Evolutionary conservation across 441 rosid genomes (phyloP).

Genomic region (Eruca vesicaria): DNA sequence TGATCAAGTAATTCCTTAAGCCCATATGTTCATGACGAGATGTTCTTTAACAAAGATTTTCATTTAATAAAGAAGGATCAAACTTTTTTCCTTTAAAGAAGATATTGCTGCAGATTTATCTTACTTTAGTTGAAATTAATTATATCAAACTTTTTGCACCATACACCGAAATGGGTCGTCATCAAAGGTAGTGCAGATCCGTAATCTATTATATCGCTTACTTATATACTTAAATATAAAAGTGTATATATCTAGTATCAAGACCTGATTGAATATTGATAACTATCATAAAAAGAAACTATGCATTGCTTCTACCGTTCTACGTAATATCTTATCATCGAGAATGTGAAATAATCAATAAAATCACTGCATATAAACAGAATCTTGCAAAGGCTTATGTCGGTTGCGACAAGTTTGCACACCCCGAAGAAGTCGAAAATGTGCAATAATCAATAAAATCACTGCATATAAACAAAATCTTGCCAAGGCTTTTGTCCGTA

Average conservation of each 20-base stretch:
- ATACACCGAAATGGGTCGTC: constrained; percentile 31
- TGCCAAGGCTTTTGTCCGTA: too few relatives aligned
- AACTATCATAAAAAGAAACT: too few relatives aligned
- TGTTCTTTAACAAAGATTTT: constrained; percentile 22
- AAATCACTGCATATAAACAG: constrained; percentile 21
- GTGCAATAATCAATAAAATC: too few relatives aligned
- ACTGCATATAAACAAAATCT: too few relatives aligned
- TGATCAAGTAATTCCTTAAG: not conserved
- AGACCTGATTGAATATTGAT: too few relatives aligned
- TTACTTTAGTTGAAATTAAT: constrained; percentile 23
- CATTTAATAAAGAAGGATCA: constrained; percentile 14
- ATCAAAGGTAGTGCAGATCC: constrained; percentile 38
- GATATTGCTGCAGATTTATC: constrained; percentile 23
- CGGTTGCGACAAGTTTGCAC: too few relatives aligned
- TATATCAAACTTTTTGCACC: constrained; percentile 28
- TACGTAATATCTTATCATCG: too few relatives aligned
- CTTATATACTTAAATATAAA: too few relatives aligned
- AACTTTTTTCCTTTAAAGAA: constrained; percentile 24
- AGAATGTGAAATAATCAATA: not conserved
- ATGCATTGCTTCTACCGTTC: too few relatives aligned
- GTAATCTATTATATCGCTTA: constrained; percentile 29
- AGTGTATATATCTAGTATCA: too few relatives aligned
- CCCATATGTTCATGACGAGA: constrained; percentile 3
- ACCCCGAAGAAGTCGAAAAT: too few relatives aligned
- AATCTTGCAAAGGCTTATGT: constrained; percentile 26